A percentile compares a stretch with the other conserved stretches of the same genome.
Conservation (phyloP, 768 basidiomycete species). For the Boletus rex-veris region DNA sequence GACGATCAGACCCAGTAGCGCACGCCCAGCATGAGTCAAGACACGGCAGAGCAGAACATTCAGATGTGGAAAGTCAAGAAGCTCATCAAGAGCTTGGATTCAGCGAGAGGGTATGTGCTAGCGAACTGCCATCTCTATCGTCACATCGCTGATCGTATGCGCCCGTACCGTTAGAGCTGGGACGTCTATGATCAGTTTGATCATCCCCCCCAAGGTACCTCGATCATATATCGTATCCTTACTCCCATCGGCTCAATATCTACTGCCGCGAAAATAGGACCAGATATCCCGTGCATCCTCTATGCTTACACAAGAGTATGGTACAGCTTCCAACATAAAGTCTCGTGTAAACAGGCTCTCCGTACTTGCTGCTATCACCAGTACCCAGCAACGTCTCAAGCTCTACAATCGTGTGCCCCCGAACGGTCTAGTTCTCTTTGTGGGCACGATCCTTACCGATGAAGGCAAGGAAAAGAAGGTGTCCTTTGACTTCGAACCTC, state of each 20-base stretch:
- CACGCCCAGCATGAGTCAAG: slow-evolving; percentile 69
- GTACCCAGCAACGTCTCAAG: slow-evolving; percentile 96
- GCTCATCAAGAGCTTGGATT: slow-evolving; percentile 96
- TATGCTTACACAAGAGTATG: slow-evolving; percentile 98
- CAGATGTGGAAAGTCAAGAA: slow-evolving; percentile 99
- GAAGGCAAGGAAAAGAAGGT: slow-evolving; percentile 99
- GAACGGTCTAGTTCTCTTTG: slow-evolving; percentile 96
- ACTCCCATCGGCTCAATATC: neutral
- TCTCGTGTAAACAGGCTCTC: slow-evolving; percentile 97
- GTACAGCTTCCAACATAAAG: slow-evolving; percentile 99
- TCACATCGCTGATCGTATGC: slow-evolving; percentile 22
- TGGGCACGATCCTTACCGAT: slow-evolving; percentile 95
- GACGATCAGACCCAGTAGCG: slow-evolving; percentile 8
- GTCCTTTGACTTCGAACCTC: slow-evolving; percentile 97
- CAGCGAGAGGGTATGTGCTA: slow-evolving; percentile 50
- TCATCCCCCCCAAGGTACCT: slow-evolving; percentile 87
- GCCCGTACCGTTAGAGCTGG: slow-evolving; percentile 58
- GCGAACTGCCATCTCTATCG: neutral
- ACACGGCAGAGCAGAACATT: slow-evolving; percentile 89
- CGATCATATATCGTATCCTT: slow-evolving; percentile 11
- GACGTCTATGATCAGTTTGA: slow-evolving; percentile 98
- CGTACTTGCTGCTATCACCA: slow-evolving; percentile 96
- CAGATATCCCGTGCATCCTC: slow-evolving; percentile 92
- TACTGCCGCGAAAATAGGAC: slow-evolving; percentile 45
- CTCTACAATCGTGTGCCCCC: slow-evolving; percentile 95